Conservation (phyloP, 768 basidiomycete genomes). For the Macrocybe gigantea region DNA sequence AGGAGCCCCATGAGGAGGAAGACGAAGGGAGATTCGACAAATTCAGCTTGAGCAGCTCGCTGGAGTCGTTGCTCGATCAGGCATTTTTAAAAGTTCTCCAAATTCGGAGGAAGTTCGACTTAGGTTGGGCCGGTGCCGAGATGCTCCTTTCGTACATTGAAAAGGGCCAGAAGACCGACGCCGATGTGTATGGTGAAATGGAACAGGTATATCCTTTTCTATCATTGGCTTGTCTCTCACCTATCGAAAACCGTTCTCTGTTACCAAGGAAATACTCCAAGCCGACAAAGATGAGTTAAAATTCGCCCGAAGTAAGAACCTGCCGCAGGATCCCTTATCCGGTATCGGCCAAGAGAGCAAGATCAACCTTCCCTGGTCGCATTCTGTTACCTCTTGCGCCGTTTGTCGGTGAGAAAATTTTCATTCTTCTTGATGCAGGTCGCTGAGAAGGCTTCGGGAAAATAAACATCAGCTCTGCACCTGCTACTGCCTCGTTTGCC, state of each 20-base stretch:
- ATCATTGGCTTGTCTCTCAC: neutral
- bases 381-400: conserved; percentile 59
- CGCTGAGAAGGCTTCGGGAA: neutral
- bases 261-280: conserved; percentile 23
- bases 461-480: conserved; percentile 46
- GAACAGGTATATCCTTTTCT: conserved; percentile 20
- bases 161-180: conserved; percentile 32
- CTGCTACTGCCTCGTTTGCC: conserved; percentile 71
- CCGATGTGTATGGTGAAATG: conserved; percentile 28
- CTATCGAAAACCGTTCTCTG: neutral
- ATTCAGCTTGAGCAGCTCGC: conserved; percentile 58
- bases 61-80: conserved; percentile 57
- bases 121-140: conserved; percentile 73
- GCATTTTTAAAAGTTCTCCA: conserved; percentile 49
- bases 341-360: conserved; percentile 23
- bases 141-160: conserved; percentile 40
- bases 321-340: conserved; percentile 53
- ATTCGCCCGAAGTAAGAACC: conserved; percentile 30
- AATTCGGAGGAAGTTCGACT: conserved; percentile 40
- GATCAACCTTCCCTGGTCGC: conserved; percentile 61
- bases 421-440: neutral
- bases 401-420: conserved; percentile 41
- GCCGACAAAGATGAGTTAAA: conserved; percentile 41
- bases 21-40: conserved; percentile 44
- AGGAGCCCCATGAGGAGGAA: conserved; percentile 20